Percentiles rank a stretch among this genome's conserved stretches.
Evolutionary conservation across 768 basidiomycete species (phyloP).

Genomic region (Vishniacozyma victoriae): DNA sequence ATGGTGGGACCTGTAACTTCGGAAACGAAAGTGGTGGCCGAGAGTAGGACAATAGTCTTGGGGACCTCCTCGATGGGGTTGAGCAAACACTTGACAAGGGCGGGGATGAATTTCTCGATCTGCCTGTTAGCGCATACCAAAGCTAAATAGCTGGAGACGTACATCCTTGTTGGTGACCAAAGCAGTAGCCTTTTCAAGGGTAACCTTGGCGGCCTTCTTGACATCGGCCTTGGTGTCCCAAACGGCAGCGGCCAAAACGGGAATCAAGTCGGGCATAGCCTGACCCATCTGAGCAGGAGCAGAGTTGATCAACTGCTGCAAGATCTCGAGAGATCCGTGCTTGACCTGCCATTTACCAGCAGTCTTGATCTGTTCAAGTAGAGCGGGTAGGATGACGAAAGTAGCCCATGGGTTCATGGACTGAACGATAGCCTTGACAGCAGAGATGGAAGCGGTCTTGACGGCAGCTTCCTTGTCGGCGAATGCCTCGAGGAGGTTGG

Average conservation of each 20-base stretch:
- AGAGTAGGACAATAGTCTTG: slow-evolving; percentile 86
- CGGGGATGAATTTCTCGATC: slow-evolving; percentile 74
- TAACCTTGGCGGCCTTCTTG: slow-evolving; percentile 94
- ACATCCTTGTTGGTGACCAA: slow-evolving; percentile 96
- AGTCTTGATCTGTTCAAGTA: slow-evolving; percentile 88
- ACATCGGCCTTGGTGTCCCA: slow-evolving; percentile 99
- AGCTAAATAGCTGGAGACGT: too few species aligned
- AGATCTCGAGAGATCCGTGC: slow-evolving; percentile 71
- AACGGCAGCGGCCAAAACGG: slow-evolving; percentile 87
- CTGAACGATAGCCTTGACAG: slow-evolving; percentile 67
- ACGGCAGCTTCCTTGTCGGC: slow-evolving; percentile 91
- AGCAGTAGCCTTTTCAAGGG: slow-evolving; percentile 88
- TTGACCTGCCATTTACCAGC: slow-evolving; percentile 98
- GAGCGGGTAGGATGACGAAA: slow-evolving; percentile 70
- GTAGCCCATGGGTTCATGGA: slow-evolving; percentile 85
- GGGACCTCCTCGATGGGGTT: slow-evolving; percentile 99
- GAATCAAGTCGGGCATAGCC: slow-evolving; percentile 91
- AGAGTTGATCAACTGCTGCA: slow-evolving; percentile 79
- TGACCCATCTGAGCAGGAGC: slow-evolving; percentile 77
- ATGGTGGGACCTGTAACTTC: slow-evolving; percentile 96
- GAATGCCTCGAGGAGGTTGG: slow-evolving; percentile 79
- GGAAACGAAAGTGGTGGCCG: slow-evolving; percentile 98
- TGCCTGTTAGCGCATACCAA: too few species aligned
- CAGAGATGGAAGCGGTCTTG: slow-evolving; percentile 75
- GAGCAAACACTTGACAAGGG: slow-evolving; percentile 93